phyloP scores from a whole-genome alignment of 768 basidiomycete genomes.

The Psilocybe azurescens region DNA sequence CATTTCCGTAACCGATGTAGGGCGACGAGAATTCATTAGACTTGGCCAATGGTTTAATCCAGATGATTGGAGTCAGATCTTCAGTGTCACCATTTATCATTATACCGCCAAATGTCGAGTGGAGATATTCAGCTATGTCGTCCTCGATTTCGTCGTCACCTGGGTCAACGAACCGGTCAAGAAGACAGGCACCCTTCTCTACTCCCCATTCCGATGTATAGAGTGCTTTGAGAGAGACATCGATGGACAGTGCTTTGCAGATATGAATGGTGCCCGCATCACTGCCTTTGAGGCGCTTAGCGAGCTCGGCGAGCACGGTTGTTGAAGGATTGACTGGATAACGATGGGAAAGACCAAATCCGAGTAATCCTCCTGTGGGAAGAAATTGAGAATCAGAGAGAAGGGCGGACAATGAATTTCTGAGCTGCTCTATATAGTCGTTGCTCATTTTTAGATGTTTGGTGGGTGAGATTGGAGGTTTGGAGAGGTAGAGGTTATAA shows the following conservation, averaged over 20 bases:
- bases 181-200: background rate
- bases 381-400: slow-evolving; percentile 39
- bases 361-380: slow-evolving; percentile 43
- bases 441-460: background rate
- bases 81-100: background rate
- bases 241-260: slow-evolving; percentile 22
- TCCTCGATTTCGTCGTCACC: background rate
- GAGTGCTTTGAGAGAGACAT: slow-evolving; percentile 24
- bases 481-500: slow-evolving; percentile 42
- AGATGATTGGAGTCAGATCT: slow-evolving; percentile 2
- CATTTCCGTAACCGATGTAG: slow-evolving; percentile 31
- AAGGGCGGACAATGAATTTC: slow-evolving; percentile 25
- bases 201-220: slow-evolving; percentile 11
- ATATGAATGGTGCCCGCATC: slow-evolving; percentile 30
- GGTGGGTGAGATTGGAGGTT: background rate
- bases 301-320: slow-evolving; percentile 5
- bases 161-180: background rate
- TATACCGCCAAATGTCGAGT: background rate
- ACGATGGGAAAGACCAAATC: slow-evolving; percentile 42
- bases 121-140: background rate
- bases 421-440: background rate
- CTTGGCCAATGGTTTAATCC: background rate
- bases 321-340: slow-evolving; percentile 34
- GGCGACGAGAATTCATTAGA: background rate
- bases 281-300: slow-evolving; percentile 30